Conservation (phyloP, 306 rosid genomes). For the Prunus davidiana region DNA sequence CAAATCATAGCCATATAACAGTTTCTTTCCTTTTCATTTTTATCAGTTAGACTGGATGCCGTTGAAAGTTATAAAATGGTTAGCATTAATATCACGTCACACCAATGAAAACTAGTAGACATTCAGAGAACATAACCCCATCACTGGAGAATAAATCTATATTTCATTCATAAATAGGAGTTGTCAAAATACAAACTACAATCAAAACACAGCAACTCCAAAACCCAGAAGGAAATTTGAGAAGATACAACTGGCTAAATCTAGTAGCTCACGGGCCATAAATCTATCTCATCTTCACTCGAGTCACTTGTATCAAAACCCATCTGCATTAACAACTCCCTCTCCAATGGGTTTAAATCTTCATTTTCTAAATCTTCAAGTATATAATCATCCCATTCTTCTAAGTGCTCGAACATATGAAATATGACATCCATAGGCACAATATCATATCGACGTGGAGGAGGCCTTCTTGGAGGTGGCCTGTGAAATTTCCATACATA, state of each 20-base stretch:
- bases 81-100: neutral
- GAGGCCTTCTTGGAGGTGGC: slow-evolving; percentile 47
- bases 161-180: slow-evolving; percentile 11
- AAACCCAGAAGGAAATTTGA: neutral
- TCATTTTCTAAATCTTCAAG: slow-evolving; percentile 32
- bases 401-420: slow-evolving; percentile 32
- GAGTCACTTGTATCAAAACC: slow-evolving; percentile 32
- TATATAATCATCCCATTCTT: slow-evolving; percentile 25
- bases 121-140: slow-evolving; percentile 2
- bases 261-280: slow-evolving; percentile 24
- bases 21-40: neutral
- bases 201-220: slow-evolving; percentile 14
- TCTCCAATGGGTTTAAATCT: slow-evolving; percentile 27
- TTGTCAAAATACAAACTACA: slow-evolving; percentile 21
- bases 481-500: slow-evolving; percentile 47
- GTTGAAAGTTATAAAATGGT: neutral
- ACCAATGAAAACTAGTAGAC: neutral
- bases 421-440: slow-evolving; percentile 28
- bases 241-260: slow-evolving; percentile 11
- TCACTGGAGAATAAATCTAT: neutral
- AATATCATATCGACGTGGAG: slow-evolving; percentile 31
- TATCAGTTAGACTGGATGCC: neutral
- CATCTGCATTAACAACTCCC: slow-evolving; percentile 31
- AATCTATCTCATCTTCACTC: slow-evolving; percentile 37
- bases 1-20: neutral